Evolutionary conservation across 306 rosid species (phyloP), one percentile per base, ranked within the genome.

Genomic region (Rubus idaeus): DNA sequence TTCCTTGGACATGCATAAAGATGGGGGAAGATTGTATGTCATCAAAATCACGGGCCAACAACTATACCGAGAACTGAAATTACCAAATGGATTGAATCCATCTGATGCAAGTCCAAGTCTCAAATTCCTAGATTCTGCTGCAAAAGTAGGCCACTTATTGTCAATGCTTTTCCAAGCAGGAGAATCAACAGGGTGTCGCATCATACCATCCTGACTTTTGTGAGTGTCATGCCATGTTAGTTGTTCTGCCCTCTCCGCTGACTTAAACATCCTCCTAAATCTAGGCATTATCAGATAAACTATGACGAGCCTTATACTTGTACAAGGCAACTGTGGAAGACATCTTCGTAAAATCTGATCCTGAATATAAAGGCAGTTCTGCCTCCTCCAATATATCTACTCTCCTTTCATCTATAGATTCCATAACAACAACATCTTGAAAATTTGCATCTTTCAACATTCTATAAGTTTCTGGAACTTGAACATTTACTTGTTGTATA

Each of bases 91-190:
- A 62, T 62, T 62, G 41, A 62, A 62, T 21, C 67, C 67, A 62
- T 62, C 40, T 5, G 67, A 11, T 2, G 8, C 16, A 10, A 44
- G 73, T 4, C 73, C 73, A 42, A 68, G 73, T 4, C 55, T 68
- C 3, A 68, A 40, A 7, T 68, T n/a, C 1, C 55, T 12, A 7
- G 73, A 14, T 1, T 68, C 56, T 13, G 41, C 12, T 6, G 52
- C 23, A 45, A 68, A 68, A 13, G 6, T 10, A 68, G 37, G 73
- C 55, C 73, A 68, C 16, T 68, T 68, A 18, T 68, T 45, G 7
- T 45, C 21, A 18, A 68, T 44, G n/a, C 6, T 11, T 1, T 41
- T 13, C 71, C 52, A 67, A 3, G 71, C 50, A 1, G 1, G 1
- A 12, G 71, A 40, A 8, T 45, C 73, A 42, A 68, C 17, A 3